Evolutionary conservation across 371 early-diverging fungal species (phyloP).

Genomic region (Amoeboradix gromovi): DNA sequence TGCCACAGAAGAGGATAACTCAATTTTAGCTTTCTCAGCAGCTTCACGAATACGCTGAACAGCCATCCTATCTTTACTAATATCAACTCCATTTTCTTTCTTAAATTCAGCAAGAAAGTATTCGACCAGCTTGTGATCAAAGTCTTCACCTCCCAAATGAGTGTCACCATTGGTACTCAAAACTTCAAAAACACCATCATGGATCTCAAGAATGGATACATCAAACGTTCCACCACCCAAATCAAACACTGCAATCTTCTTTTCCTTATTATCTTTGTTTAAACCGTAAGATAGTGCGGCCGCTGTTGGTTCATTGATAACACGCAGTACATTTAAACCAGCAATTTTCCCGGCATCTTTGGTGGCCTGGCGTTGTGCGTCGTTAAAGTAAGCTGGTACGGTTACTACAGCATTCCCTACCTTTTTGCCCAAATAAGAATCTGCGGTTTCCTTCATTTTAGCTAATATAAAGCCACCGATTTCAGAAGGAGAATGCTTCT

Average conservation of each 20-base stretch:
- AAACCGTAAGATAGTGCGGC: conserved; percentile 95
- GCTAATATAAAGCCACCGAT: conserved; percentile 71
- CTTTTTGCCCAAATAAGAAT: conserved; percentile 48
- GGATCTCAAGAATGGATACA: conserved; percentile 89
- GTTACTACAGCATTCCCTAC: conserved; percentile 79
- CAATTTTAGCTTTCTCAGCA: conserved; percentile 94
- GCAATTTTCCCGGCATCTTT: conserved; percentile 92
- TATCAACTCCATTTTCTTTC: conserved; percentile 46
- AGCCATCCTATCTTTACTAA: conserved; percentile 55
- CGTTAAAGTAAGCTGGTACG: conserved; percentile 77
- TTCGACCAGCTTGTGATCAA: conserved; percentile 61
- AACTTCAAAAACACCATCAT: conserved; percentile 92
- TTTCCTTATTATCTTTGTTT: conserved; percentile 71
- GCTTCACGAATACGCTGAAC: conserved; percentile 83
- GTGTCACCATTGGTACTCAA: conserved; percentile 46
- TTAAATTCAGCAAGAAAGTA: conserved; percentile 57
- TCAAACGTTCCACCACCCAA: conserved; percentile 99
- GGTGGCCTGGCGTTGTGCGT: conserved; percentile 94
- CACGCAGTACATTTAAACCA: conserved; percentile 80
- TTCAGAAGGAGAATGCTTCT: conserved; percentile 80
- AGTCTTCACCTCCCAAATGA: conserved; percentile 95
- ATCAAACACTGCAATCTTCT: conserved; percentile 89
- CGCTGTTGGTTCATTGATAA: conserved; percentile 98
- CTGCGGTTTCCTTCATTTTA: conserved; percentile 85
- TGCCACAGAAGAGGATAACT: conserved; percentile 63